A percentile compares a stretch with the other conserved stretches of the same genome.
Evolutionary conservation across 2,329 filamentous ascomycete species (phyloP).

Genomic region (Xylaria sp.): DNA sequence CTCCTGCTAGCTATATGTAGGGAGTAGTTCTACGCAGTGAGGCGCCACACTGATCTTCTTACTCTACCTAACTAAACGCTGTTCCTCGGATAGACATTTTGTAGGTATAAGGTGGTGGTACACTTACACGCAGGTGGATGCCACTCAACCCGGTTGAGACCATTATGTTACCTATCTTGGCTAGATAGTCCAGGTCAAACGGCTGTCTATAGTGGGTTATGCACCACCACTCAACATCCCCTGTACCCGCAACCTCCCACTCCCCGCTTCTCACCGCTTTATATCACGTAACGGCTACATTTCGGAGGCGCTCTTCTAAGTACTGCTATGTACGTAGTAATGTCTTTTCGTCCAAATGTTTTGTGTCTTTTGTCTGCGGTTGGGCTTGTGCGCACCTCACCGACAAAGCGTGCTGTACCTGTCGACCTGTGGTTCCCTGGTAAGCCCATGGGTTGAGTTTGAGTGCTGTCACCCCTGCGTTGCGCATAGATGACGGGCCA

Average conservation of each 20-base stretch:
- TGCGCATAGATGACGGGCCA: constrained; percentile 1
- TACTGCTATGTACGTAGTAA: too few species aligned
- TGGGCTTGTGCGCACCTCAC: constrained; percentile 14
- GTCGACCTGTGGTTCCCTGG: not conserved
- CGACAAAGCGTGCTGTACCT: constrained; percentile 6
- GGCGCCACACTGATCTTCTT: not conserved
- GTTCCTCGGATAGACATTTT: not conserved
- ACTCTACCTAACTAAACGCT: not conserved
- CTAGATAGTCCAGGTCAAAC: not conserved
- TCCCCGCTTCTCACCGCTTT: constrained; percentile 26
- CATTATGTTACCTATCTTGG: not conserved
- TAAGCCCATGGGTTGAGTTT: not conserved
- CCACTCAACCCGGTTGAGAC: not conserved
- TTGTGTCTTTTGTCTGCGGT: constrained; percentile 20
- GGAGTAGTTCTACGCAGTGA: not conserved
- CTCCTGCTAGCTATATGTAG: not conserved
- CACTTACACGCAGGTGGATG: not conserved
- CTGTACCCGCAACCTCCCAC: constrained; percentile 20
- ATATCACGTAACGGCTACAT: constrained; percentile 10
- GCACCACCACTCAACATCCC: not conserved
- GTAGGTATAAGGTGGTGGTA: not conserved
- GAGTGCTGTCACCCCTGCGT: constrained; percentile 3
- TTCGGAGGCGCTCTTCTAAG: not conserved
- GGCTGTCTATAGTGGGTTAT: not conserved
- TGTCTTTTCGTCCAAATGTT: not conserved